Conservation (phyloP, 176 grass and related monocot genomes). For the Phoenix roebelenii region DNA sequence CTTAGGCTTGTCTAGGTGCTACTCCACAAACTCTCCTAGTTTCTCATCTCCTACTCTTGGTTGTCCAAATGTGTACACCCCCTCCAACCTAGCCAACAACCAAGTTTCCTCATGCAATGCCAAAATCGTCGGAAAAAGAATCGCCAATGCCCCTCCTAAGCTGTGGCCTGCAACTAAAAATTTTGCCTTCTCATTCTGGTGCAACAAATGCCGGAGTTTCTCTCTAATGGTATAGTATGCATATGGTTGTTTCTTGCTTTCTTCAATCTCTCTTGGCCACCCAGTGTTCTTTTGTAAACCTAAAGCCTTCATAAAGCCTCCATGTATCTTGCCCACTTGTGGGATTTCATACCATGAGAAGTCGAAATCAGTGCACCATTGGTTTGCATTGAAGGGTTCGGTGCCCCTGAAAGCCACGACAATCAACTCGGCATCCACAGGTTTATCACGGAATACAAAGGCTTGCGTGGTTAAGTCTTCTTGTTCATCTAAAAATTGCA, state of each 20-base stretch:
- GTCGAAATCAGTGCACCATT: constrained; percentile 48
- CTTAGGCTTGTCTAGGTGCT: constrained; percentile 19
- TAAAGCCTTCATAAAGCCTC: constrained; percentile 39
- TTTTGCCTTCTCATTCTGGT: constrained; percentile 9
- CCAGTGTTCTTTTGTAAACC: constrained; percentile 41
- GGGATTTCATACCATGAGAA: constrained; percentile 66
- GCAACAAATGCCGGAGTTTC: constrained; percentile 28
- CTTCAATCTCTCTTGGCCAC: constrained; percentile 22
- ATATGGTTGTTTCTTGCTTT: constrained; percentile 8
- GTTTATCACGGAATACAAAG: constrained; percentile 37
- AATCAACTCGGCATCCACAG: constrained; percentile 32
- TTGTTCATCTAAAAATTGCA: constrained; percentile 24
- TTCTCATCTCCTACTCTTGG: constrained; percentile 46
- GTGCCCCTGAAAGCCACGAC: constrained; percentile 61
- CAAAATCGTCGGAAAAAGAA: constrained; percentile 56
- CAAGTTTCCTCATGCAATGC: constrained; percentile 33
- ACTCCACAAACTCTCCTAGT: constrained; percentile 36
- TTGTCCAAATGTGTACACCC: constrained; percentile 84
- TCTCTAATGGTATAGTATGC: constrained; percentile 72
- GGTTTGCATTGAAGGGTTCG: constrained; percentile 26
- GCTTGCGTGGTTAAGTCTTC: constrained; percentile 31
- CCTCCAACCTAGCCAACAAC: constrained; percentile 31
- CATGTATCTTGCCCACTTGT: constrained; percentile 30
- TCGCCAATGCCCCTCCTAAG: constrained; percentile 69
- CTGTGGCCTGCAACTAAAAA: constrained; percentile 72